phyloP scores from a whole-genome alignment of 306 rosid species.

The Pyrus pyrifolia region DNA sequence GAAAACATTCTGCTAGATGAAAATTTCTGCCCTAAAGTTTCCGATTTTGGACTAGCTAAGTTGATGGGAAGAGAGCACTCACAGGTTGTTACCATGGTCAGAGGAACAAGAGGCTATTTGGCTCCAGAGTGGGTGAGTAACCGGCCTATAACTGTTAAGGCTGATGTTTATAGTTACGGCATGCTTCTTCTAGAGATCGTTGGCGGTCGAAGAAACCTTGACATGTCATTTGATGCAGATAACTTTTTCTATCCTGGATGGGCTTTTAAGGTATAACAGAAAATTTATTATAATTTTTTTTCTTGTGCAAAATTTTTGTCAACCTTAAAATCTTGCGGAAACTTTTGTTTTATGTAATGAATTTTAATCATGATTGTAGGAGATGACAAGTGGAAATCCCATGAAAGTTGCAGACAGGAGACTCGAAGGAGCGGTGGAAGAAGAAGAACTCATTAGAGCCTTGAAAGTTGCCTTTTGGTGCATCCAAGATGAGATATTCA shows the following conservation, averaged over 20 bases:
- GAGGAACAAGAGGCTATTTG: slow-evolving; percentile 96
- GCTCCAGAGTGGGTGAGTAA: slow-evolving; percentile 98
- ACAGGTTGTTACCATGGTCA: slow-evolving; percentile 85
- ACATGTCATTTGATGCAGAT: slow-evolving; percentile 74
- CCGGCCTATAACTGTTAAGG: slow-evolving; percentile 91
- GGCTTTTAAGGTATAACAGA: slow-evolving; percentile 69
- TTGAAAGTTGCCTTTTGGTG: slow-evolving; percentile 88
- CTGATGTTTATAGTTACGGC: slow-evolving; percentile 91
- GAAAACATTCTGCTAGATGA: slow-evolving; percentile 83
- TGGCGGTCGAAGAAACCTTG: slow-evolving; percentile 97
- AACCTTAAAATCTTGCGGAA: background rate
- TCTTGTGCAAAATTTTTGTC: background rate
- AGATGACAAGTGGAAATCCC: slow-evolving; percentile 48
- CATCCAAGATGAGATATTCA: slow-evolving; percentile 78
- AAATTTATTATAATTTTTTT: background rate
- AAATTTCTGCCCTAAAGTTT: slow-evolving; percentile 80
- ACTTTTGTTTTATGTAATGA: background rate
- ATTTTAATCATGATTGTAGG: slow-evolving; percentile 33
- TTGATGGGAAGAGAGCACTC: slow-evolving; percentile 94
- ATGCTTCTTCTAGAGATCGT: slow-evolving; percentile 88
- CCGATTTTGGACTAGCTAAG: slow-evolving; percentile 93
- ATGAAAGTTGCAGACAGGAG: slow-evolving; percentile 71
- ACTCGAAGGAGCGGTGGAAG: slow-evolving; percentile 70
- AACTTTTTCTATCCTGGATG: slow-evolving; percentile 92
- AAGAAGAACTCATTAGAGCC: slow-evolving; percentile 59